A percentile compares a stretch with the other conserved stretches of the same genome.
phyloP scores from a whole-genome alignment of 1,139 yeast species.

The Lodderomyces orthopsilosis region DNA sequence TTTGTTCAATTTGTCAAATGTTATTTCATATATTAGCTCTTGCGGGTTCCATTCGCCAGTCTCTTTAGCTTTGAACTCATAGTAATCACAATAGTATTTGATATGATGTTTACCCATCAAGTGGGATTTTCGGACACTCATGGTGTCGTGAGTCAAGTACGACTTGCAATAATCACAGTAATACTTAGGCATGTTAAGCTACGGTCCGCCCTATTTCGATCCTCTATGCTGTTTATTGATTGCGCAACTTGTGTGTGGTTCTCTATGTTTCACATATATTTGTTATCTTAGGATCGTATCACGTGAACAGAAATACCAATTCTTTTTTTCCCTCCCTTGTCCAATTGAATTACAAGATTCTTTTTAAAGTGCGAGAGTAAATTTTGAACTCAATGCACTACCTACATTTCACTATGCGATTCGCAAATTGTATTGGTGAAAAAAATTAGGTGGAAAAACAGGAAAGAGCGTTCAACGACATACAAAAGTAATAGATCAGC shows the following conservation, averaged over 20 bases:
- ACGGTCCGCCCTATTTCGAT: no score
- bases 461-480: slow-evolving; percentile 5
- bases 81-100: slow-evolving; percentile 72
- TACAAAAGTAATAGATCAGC: not conserved
- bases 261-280: no score
- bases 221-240: slow-evolving; percentile 1
- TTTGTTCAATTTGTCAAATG: slow-evolving; percentile 33
- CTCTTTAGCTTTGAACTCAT: slow-evolving; percentile 55
- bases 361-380: not conserved
- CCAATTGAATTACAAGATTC: slow-evolving; percentile 10
- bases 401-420: slow-evolving; percentile 3
- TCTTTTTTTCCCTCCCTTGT: slow-evolving; percentile 1
- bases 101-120: slow-evolving; percentile 78
- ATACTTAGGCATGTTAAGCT: slow-evolving; percentile 49
- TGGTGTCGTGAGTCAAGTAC: slow-evolving; percentile 83
- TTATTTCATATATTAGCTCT: slow-evolving; percentile 41
- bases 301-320: no score
- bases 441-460: slow-evolving; percentile 1
- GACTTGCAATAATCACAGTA: slow-evolving; percentile 89
- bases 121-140: slow-evolving; percentile 84
- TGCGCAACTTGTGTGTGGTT: no score
- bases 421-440: slow-evolving; percentile 1
- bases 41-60: slow-evolving; percentile 44
- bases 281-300: slow-evolving; percentile 1
- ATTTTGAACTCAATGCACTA: slow-evolving; percentile 1